phyloP scores from a whole-genome alignment of 2,329 filamentous ascomycete species.

The Teratosphaeria pseudoeucalypti region DNA sequence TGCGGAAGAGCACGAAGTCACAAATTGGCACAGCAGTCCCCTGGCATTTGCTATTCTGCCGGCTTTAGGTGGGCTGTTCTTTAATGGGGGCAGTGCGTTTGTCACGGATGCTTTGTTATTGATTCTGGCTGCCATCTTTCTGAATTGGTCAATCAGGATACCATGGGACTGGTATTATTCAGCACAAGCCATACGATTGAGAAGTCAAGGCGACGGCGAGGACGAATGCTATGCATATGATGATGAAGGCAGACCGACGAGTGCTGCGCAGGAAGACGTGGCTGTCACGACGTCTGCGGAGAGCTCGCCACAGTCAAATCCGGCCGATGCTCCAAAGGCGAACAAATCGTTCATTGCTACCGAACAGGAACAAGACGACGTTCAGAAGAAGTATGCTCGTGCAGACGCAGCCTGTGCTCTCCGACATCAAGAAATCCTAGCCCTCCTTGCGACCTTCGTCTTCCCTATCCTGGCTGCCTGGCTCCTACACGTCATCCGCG shows the following conservation, averaged over 20 bases:
- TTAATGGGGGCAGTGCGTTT: constrained; percentile 71
- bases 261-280: constrained; percentile 1
- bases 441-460: constrained; percentile 67
- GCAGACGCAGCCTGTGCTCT: constrained; percentile 50
- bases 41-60: constrained; percentile 76
- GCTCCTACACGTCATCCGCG: constrained; percentile 69
- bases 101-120: constrained; percentile 79
- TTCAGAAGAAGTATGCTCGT: constrained; percentile 7
- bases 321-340: constrained; percentile 1
- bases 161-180: constrained; percentile 62
- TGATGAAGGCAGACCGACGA: constrained; percentile 7
- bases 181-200: constrained; percentile 29
- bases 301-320: constrained; percentile 2
- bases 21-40: constrained; percentile 69
- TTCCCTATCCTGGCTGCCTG: constrained; percentile 72
- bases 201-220: background rate
- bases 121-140: constrained; percentile 67
- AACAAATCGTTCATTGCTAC: constrained; percentile 3
- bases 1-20: constrained; percentile 42
- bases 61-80: constrained; percentile 73
- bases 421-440: constrained; percentile 62
- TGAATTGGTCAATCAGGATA: constrained; percentile 84
- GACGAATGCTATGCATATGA: background rate
- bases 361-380: constrained; percentile 4
- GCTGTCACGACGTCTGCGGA: constrained; percentile 4